A percentile compares a stretch with the other conserved stretches of the same genome.
These are phyloP conservation scores for Tulasnella sp. DNA, from an alignment of 768 basidiomycete genomes.

Conservation along the genomic window DNA sequence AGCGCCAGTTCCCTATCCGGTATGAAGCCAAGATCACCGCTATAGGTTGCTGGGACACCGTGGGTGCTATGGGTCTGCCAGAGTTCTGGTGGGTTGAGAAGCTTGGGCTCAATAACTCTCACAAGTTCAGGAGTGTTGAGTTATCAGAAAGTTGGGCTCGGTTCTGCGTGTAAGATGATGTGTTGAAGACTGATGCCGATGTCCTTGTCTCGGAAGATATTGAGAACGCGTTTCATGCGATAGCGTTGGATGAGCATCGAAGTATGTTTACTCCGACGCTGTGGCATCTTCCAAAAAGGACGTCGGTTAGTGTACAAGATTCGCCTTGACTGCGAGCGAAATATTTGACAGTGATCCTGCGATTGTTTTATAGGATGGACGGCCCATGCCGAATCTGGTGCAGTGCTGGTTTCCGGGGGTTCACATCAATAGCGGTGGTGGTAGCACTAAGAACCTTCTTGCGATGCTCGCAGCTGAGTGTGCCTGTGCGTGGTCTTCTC, in stretches of 20 bases:
- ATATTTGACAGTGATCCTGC: too few relatives aligned
- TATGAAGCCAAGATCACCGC: conserved; percentile 37
- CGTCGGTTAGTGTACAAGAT: not conserved
- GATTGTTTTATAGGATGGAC: too few relatives aligned
- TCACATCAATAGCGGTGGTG: too few relatives aligned
- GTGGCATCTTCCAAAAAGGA: not conserved
- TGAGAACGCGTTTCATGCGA: conserved; percentile 22
- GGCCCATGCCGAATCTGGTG: not conserved
- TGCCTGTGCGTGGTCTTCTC: too few relatives aligned
- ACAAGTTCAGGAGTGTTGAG: not conserved
- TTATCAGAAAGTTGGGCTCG: not conserved
- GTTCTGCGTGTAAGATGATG: too few relatives aligned
- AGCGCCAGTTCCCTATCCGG: too few relatives aligned
- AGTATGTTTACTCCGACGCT: conserved; percentile 18
- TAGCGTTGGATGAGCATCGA: conserved; percentile 23
- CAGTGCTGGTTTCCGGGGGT: not conserved
- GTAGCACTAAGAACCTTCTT: too few relatives aligned
- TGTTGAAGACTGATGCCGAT: too few relatives aligned
- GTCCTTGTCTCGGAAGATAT: conserved; percentile 2
- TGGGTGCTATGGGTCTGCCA: conserved; percentile 57
- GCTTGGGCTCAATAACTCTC: not conserved
- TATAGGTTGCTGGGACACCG: conserved; percentile 55
- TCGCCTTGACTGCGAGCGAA: not conserved
- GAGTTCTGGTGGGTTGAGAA: conserved; percentile 50
- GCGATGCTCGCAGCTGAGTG: too few relatives aligned